Evolutionary conservation across 2,329 filamentous ascomycete species (phyloP).

Genomic region (Penicillium sp.): DNA sequence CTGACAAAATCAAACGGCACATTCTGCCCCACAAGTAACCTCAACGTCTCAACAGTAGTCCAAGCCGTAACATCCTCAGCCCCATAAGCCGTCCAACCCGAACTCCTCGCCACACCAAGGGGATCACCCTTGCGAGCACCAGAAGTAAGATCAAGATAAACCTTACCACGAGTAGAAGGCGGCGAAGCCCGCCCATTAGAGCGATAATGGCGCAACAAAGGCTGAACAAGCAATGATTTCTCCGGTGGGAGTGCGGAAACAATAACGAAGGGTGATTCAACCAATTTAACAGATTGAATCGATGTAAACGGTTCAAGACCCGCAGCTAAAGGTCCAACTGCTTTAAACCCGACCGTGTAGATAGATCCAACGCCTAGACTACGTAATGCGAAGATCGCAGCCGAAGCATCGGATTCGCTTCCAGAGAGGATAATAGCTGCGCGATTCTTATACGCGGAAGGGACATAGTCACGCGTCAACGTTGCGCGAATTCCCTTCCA

Average conservation of each 20-base stretch:
- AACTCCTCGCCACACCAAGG: slow-evolving; percentile 69
- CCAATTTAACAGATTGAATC: slow-evolving; percentile 78
- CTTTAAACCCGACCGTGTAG: slow-evolving; percentile 82
- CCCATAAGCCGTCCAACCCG: slow-evolving; percentile 79
- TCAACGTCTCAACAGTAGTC: slow-evolving; percentile 79
- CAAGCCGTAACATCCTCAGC: slow-evolving; percentile 80
- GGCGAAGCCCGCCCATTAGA: slow-evolving; percentile 45
- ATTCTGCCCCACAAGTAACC: slow-evolving; percentile 81
- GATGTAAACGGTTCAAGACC: slow-evolving; percentile 68
- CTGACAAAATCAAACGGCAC: slow-evolving; percentile 87
- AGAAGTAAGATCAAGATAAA: slow-evolving; percentile 80
- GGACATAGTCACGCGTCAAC: slow-evolving; percentile 78
- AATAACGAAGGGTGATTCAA: slow-evolving; percentile 80
- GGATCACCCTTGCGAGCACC: slow-evolving; percentile 71
- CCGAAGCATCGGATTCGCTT: slow-evolving; percentile 74
- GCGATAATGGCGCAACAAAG: slow-evolving; percentile 74
- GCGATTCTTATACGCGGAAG: slow-evolving; percentile 76
- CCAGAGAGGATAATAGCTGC: slow-evolving; percentile 76
- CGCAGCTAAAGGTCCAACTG: slow-evolving; percentile 59
- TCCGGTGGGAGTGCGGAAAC: slow-evolving; percentile 78
- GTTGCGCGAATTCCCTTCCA: slow-evolving; percentile 87
- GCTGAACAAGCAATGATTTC: slow-evolving; percentile 77
- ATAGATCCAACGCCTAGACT: slow-evolving; percentile 77
- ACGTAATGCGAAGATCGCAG: slow-evolving; percentile 77
- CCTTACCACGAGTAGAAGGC: slow-evolving; percentile 58